A percentile compares a stretch with the other conserved stretches of the same genome.
Evolutionary conservation across 2,329 filamentous ascomycete genomes (phyloP).

Genomic region (Cytospora piceicola): DNA sequence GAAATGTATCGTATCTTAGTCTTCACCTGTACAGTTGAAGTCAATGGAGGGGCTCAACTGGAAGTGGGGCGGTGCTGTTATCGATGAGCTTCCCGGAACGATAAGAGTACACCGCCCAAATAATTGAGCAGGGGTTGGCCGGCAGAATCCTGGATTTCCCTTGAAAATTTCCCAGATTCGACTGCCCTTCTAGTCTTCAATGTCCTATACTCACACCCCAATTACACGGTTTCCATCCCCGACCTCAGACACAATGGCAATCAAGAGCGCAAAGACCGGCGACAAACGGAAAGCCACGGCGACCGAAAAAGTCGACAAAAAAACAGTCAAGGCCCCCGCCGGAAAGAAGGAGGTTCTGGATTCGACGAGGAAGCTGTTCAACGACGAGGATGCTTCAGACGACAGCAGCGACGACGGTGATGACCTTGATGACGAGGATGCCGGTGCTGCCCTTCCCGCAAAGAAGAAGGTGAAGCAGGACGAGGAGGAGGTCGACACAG

Average conservation of each 20-base stretch:
- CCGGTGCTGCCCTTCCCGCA: slow-evolving; percentile 52
- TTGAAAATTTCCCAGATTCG: slow-evolving; percentile 21
- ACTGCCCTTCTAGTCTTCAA: neutral
- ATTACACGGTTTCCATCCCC: neutral
- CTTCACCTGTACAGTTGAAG: neutral
- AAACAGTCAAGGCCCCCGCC: slow-evolving; percentile 43
- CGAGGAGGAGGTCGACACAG: slow-evolving; percentile 36
- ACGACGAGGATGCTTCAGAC: slow-evolving; percentile 41
- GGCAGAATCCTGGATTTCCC: slow-evolving; percentile 24
- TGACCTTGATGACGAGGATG: slow-evolving; percentile 53
- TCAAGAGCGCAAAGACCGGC: slow-evolving; percentile 50
- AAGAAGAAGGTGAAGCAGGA: slow-evolving; percentile 43
- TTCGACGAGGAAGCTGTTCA: slow-evolving; percentile 39
- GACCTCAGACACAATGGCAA: slow-evolving; percentile 48
- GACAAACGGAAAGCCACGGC: slow-evolving; percentile 63
- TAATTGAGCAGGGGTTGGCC: slow-evolving; percentile 8
- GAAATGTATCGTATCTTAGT: neutral
- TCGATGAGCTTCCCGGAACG: slow-evolving; percentile 1
- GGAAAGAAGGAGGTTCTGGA: slow-evolving; percentile 56
- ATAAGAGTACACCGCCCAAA: slow-evolving; percentile 18
- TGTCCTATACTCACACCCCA: neutral
- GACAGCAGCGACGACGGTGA: slow-evolving; percentile 45
- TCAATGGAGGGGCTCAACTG: slow-evolving; percentile 2
- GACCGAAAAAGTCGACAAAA: slow-evolving; percentile 48
- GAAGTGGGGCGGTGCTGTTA: slow-evolving; percentile 20